Base-by-base conservation (phyloP, 2,329 filamentous ascomycete species). In the Beauveria sp. region DNA sequence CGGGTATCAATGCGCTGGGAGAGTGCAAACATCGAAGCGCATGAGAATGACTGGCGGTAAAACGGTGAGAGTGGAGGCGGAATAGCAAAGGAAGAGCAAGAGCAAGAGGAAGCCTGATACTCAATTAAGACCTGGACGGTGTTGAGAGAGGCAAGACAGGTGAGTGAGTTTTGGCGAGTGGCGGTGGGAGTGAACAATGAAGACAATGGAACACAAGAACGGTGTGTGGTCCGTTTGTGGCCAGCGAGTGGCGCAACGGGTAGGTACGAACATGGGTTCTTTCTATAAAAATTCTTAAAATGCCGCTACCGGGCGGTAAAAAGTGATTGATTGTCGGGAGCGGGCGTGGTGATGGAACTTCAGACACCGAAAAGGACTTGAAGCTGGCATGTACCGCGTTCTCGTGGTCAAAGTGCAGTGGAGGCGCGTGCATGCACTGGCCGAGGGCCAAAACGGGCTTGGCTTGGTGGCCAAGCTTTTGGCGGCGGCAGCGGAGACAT, bases 381-480 rank as follows among this genome's bases (percentile, higher is more conserved):
- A 34, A 34, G 12, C 31, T 34, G 31, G 31, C 31, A 34, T 12
- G 31, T 12, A 34, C 42, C 6, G n/a, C 18, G 18, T 48, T 48
- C 20, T 48, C 45, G 45, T 12, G 24, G 34, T 24, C 22, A 57
- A 43, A 7, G 5, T 52, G 34, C 22, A 18, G 55, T 58, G 55
- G 55, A 58, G 28, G 31, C 20, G 55, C 7, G 9, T 20, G 20
- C 55, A 40, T 58, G 55, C 49, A 16, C 28, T 58, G 55, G 55
- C 45, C 26, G 42, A 43, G 51, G 22, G 51, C 28, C 28, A 3
- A 53, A 48, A 42, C 22, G 34, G 48, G 46, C 48, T 59, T 59
- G 56, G 56, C 56, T 51, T 10, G 6, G 34, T 31, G 38, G 46
- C 56, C 56, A 51, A 59, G 56, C 56, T 59, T 59, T 58, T 58